Evolutionary conservation across 441 rosid species (phyloP).

Genomic region (Syzygium syzygioides): DNA sequence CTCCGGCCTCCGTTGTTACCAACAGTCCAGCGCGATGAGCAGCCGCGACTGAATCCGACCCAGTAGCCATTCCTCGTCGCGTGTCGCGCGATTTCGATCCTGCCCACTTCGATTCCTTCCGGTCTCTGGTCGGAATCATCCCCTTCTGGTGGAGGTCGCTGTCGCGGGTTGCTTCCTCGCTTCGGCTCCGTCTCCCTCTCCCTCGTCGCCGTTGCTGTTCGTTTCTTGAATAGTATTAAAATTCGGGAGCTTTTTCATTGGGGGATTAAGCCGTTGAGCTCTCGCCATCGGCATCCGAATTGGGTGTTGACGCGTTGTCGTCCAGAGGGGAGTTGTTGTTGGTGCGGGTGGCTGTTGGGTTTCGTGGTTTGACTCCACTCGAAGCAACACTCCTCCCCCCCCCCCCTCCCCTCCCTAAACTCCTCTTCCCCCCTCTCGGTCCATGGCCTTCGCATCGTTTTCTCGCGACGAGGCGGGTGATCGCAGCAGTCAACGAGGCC

Average conservation of each 20-base stretch:
- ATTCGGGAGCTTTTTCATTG: background rate
- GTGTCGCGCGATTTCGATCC: background rate
- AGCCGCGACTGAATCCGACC: background rate
- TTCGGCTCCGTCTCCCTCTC: background rate
- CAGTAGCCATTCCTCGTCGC: background rate
- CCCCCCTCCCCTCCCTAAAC: conserved; percentile 1
- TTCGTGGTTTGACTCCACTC: conserved; percentile 52
- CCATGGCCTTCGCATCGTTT: conserved; percentile 17
- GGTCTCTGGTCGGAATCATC: background rate
- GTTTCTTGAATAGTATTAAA: background rate
- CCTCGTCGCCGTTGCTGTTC: background rate
- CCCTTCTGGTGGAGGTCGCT: background rate
- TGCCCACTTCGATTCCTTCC: background rate
- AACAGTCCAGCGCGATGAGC: background rate
- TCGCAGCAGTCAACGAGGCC: background rate
- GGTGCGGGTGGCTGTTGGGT: conserved; percentile 15
- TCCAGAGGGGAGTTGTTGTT: conserved; percentile 16
- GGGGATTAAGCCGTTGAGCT: conserved; percentile 48
- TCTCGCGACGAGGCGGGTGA: background rate
- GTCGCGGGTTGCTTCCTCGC: background rate
- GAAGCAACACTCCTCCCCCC: conserved; percentile 44
- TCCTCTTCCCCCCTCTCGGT: conserved; percentile 16
- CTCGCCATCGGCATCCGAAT: conserved; percentile 44
- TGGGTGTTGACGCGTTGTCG: conserved; percentile 18
- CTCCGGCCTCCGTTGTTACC: background rate